These are phyloP conservation scores for Penicillium janthinellum DNA, from an alignment of 2,329 filamentous ascomycete genomes.

Conservation along the genomic window DNA sequence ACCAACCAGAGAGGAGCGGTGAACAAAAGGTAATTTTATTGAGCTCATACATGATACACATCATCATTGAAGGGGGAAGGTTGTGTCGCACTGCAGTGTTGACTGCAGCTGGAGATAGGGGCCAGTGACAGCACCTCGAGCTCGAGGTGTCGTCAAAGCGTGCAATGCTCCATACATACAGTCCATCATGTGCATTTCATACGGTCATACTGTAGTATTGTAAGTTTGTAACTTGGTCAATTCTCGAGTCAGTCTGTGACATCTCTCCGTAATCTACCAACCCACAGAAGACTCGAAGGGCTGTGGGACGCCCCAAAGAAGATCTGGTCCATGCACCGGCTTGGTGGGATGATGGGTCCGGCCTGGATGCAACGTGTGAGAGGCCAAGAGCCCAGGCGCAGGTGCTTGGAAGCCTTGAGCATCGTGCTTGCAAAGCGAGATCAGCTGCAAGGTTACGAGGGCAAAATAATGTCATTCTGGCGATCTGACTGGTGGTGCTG, in stretches of 20 bases:
- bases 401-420: not conserved
- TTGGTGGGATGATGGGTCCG: not conserved
- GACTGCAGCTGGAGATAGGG: constrained; percentile 6
- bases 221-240: too few relatives aligned
- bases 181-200: not conserved
- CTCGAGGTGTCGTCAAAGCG: constrained; percentile 7
- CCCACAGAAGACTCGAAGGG: not conserved
- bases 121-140: not conserved
- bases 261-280: too few relatives aligned
- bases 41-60: not conserved
- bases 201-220: not conserved
- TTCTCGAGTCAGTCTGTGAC: not conserved
- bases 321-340: constrained; percentile 10
- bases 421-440: not conserved
- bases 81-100: constrained; percentile 13
- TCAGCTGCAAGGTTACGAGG: not conserved
- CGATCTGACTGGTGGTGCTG: constrained; percentile 10
- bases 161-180: not conserved
- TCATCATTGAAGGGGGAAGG: not conserved
- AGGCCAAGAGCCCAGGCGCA: not conserved
- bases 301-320: constrained; percentile 3
- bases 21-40: not conserved
- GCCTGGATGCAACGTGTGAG: constrained; percentile 15
- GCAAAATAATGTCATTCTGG: not conserved
- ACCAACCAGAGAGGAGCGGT: not conserved